Evolutionary conservation across 768 basidiomycete genomes (phyloP).

Genomic region (Tulasnella sp.): DNA sequence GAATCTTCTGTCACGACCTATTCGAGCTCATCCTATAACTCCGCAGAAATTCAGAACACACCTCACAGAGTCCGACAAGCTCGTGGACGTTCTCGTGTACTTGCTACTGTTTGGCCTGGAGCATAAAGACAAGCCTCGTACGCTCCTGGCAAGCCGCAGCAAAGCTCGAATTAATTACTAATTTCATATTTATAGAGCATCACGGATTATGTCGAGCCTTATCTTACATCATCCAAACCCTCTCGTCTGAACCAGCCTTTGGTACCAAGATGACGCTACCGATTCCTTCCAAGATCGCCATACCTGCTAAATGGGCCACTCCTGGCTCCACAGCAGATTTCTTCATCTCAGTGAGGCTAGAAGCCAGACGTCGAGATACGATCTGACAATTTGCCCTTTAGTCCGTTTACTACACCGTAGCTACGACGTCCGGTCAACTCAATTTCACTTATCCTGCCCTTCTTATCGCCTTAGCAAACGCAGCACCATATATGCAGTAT

Average conservation of each 20-base stretch:
- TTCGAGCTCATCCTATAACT: background rate
- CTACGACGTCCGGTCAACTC: constrained; percentile 80
- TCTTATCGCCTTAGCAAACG: constrained; percentile 86
- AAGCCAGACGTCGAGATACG: background rate
- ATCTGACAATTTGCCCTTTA: constrained; percentile 42
- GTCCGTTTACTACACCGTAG: constrained; percentile 88
- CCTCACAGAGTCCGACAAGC: constrained; percentile 77
- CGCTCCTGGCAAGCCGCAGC: constrained; percentile 40
- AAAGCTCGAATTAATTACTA: constrained; percentile 2
- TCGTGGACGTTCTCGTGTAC: constrained; percentile 74
- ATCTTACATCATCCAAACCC: constrained; percentile 88
- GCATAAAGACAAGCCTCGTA: constrained; percentile 92
- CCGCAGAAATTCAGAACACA: constrained; percentile 87
- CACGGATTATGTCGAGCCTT: constrained; percentile 87
- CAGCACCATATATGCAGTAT: constrained; percentile 82
- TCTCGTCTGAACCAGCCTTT: constrained; percentile 84
- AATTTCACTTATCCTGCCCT: constrained; percentile 90
- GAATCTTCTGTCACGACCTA: background rate
- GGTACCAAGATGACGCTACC: constrained; percentile 68
- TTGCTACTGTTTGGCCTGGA: constrained; percentile 82
- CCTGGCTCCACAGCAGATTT: constrained; percentile 81
- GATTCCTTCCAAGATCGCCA: constrained; percentile 54
- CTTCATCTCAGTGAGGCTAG: constrained; percentile 71
- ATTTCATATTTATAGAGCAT: constrained; percentile 62
- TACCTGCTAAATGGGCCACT: constrained; percentile 78